Evolutionary conservation across 176 grass and related monocot genomes (phyloP), one percentile per base, ranked within the genome.

Genomic region (Avena insularis): DNA sequence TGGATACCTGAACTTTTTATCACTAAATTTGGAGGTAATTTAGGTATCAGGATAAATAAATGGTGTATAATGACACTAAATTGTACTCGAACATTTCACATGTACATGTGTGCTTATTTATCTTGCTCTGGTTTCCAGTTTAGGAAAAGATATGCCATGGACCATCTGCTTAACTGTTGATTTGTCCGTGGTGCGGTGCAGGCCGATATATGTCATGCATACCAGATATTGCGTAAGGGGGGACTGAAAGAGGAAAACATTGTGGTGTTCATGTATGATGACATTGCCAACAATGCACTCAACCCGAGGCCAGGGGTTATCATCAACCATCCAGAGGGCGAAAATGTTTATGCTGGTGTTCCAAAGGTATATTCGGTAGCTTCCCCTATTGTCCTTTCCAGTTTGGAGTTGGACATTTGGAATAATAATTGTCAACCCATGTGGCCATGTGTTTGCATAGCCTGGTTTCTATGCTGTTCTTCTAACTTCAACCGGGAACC

Each of bases 131-230:
- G 21, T 72, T 83, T 25, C 0, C 5, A 40, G 61, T 71, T 51
- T 19, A 83, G 38, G 13, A 61, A 40, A 67, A 59, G 27, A 74
- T 23, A 54, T 81, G 38, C 67, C n/a, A 36, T 64, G n/a, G 72
- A 63, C 19, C 53, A 9, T 71, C 55, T 83, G 31, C 14, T 54
- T 51, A 82, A 29, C 2, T 25, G 3, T 63, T 75, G 31, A 64
- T 86, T 1, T 63, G 13, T 36, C 64, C 2, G n/a, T 43, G 13
- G 48, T 76, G 53, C 9, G 12, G 71, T 82, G 80, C 75, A 98
- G 93, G 91, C 96, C 51, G 96, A 98, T 92, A 49, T 98, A 87
- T 98, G 93, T 70, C 96, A 98, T 67, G 96, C 96, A 19, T 98
- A 94, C 86, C 93, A 95, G 78, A 86, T 98, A 90, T 81, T 95